These are phyloP conservation scores for Pythium myriotylum DNA, from an alignment of 352 stramenopile species.

Conservation along the genomic window DNA sequence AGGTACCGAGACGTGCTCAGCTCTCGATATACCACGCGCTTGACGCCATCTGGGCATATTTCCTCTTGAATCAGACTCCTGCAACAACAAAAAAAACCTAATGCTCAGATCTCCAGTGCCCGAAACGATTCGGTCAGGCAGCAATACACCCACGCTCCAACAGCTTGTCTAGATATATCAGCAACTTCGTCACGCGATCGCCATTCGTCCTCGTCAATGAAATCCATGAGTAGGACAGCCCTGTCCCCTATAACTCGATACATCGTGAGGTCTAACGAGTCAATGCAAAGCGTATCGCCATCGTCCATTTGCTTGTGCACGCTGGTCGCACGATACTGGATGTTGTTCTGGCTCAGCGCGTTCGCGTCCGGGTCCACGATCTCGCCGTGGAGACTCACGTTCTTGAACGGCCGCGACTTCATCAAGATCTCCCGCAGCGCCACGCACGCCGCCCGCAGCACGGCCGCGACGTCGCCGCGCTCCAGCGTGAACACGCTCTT, in stretches of 20 bases:
- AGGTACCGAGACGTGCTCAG: slow-evolving; percentile 12
- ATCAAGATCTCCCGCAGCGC: slow-evolving; percentile 29
- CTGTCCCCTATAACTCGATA: slow-evolving; percentile 26
- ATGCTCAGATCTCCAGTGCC: too few species aligned
- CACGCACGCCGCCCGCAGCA: slow-evolving; percentile 30
- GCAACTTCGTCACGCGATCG: slow-evolving; percentile 17
- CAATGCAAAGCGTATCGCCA: slow-evolving; percentile 17
- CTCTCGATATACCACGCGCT: slow-evolving; percentile 10
- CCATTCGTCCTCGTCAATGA: slow-evolving; percentile 33
- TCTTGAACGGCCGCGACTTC: slow-evolving; percentile 35
- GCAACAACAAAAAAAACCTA: not conserved
- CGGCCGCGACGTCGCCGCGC: slow-evolving; percentile 23
- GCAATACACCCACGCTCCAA: slow-evolving; percentile 13
- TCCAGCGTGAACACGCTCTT: slow-evolving; percentile 42
- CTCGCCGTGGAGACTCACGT: slow-evolving; percentile 17
- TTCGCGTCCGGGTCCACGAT: slow-evolving; percentile 18
- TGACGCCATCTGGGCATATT: slow-evolving; percentile 7
- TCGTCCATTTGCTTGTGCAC: not conserved
- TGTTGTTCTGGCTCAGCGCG: slow-evolving; percentile 7
- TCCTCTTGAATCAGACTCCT: slow-evolving; percentile 15
- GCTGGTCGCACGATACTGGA: slow-evolving; percentile 10
- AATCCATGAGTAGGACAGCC: slow-evolving; percentile 34
- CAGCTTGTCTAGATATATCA: slow-evolving; percentile 23
- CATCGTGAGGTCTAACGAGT: slow-evolving; percentile 26
- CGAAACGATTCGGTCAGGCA: not conserved